Percentiles rank a stretch among this genome's conserved stretches.
Conservation (phyloP, 306 rosid genomes). For the Quercus suber region DNA sequence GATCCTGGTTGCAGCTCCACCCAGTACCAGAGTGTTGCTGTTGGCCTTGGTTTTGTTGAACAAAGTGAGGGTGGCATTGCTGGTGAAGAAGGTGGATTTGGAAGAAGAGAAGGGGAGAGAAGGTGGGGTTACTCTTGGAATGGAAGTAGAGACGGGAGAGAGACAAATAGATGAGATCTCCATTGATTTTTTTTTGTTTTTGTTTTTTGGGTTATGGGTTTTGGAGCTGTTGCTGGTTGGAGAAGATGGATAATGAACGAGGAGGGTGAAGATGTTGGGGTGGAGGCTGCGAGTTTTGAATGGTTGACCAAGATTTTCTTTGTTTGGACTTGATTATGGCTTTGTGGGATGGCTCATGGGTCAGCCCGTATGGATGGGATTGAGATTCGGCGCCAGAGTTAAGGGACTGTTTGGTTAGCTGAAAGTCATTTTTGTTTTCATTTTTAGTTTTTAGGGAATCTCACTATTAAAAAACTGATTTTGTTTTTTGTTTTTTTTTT, state of each 20-base stretch:
- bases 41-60: conserved; percentile 27
- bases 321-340: background rate
- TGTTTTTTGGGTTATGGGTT: conserved; percentile 13
- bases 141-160: conserved; percentile 28
- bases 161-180: conserved; percentile 46
- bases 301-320: background rate
- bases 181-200: conserved; percentile 21
- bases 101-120: conserved; percentile 42
- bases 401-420: too few relatives aligned
- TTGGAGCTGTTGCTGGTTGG: conserved; percentile 26
- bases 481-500: too few relatives aligned
- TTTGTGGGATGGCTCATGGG: too few relatives aligned
- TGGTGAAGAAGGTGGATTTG: conserved; percentile 35
- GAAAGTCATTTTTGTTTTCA: too few relatives aligned
- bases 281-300: background rate
- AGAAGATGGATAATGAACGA: conserved; percentile 7
- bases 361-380: too few relatives aligned
- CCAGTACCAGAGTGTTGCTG: conserved; percentile 10
- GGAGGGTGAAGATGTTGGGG: background rate
- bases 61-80: conserved; percentile 23
- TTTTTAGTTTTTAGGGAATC: too few relatives aligned
- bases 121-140: conserved; percentile 24
- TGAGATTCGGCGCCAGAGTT: too few relatives aligned
- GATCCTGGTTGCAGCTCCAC: conserved; percentile 18
- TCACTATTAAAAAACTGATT: too few relatives aligned